These are phyloP conservation scores for Chenopodium album DNA, from an alignment of 148 eudicot genomes.

Conservation along the genomic window DNA sequence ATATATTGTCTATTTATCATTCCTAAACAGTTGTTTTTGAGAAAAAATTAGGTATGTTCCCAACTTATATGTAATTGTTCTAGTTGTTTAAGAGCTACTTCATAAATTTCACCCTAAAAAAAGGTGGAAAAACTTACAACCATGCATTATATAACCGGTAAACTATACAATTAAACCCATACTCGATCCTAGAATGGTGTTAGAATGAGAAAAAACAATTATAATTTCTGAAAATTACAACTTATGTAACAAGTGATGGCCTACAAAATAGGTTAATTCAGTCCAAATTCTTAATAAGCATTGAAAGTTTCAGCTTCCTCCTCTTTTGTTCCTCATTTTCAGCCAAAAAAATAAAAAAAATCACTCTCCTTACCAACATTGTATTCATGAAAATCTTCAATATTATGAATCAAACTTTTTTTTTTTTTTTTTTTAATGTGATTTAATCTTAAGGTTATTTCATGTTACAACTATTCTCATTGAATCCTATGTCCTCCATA, in stretches of 20 bases:
- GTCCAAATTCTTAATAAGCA: background rate
- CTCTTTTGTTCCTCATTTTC: slow-evolving; percentile 13
- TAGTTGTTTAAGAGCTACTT: background rate
- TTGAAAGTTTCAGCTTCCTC: slow-evolving; percentile 4
- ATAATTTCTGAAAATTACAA: background rate
- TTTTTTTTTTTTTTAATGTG: background rate
- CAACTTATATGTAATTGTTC: background rate
- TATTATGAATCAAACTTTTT: background rate
- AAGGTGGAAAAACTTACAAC: background rate
- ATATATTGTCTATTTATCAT: no score
- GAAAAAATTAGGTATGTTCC: no score
- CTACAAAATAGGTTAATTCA: slow-evolving; percentile 1
- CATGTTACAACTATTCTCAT: background rate
- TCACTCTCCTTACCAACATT: no score
- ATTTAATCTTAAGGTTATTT: background rate
- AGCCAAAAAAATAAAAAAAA: background rate
- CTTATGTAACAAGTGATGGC: background rate
- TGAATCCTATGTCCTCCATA: slow-evolving; percentile 2
- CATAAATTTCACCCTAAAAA: background rate
- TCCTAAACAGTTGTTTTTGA: no score
- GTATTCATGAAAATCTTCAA: background rate
- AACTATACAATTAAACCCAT: background rate
- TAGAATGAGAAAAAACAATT: no score
- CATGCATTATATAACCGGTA: background rate
- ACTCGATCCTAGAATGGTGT: background rate